Conservation (phyloP, 1,284 basidiomycete species). For the Puccinia triticina region DNA sequence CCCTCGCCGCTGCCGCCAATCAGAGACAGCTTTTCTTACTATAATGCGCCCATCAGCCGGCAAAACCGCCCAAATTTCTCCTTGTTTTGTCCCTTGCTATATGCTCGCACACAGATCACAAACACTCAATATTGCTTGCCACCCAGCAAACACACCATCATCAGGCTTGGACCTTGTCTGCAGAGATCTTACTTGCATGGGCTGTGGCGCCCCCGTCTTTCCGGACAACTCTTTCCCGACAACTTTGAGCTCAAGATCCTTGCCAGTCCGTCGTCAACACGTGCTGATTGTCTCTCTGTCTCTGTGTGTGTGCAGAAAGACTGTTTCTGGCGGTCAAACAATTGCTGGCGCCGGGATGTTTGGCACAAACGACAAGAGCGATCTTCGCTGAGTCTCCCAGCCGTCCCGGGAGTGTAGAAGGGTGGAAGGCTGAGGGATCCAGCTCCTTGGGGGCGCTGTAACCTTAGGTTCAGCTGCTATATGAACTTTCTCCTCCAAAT, state of each 20-base stretch:
- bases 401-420: not conserved
- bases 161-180: constrained; percentile 40
- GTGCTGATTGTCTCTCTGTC: not conserved
- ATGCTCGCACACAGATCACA: not conserved
- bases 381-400: constrained; percentile 25
- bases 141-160: too few species aligned
- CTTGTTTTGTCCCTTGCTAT: constrained; percentile 12
- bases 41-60: not conserved
- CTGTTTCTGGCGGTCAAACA: constrained; percentile 27
- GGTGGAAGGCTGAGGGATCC: too few species aligned
- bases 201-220: constrained; percentile 35
- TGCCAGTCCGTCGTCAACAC: constrained; percentile 1
- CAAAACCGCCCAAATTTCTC: constrained; percentile 18
- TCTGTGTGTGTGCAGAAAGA: not conserved
- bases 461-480: constrained; percentile 47
- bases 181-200: constrained; percentile 43
- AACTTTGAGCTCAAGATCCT: constrained; percentile 41
- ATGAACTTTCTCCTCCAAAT: constrained; percentile 48
- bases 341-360: constrained; percentile 27
- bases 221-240: too few species aligned
- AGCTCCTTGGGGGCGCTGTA: constrained; percentile 40
- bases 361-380: constrained; percentile 35
- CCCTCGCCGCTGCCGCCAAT: too few species aligned
- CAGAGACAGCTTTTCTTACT: too few species aligned
- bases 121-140: not conserved